phyloP scores from a whole-genome alignment of 805 yeast genomes.

The Candida multigemmis region DNA sequence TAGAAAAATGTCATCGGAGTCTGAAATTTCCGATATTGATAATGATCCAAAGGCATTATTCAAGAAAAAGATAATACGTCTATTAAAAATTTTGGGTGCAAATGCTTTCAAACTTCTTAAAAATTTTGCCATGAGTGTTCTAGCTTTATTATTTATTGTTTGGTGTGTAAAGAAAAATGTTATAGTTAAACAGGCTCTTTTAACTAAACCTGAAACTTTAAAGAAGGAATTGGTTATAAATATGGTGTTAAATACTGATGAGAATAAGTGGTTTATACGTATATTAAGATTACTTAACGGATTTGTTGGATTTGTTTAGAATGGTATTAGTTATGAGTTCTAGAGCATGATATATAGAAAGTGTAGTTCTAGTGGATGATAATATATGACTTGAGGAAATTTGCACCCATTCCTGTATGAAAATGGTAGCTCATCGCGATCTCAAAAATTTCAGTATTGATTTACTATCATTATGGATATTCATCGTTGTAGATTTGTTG shows the following conservation, averaged over 20 bases:
- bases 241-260: slow-evolving; percentile 32
- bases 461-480: slow-evolving; percentile 44
- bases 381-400: too few relatives aligned
- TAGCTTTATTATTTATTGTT: slow-evolving; percentile 28
- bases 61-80: slow-evolving; percentile 11
- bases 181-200: slow-evolving; percentile 27
- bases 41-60: slow-evolving; percentile 11
- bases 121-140: slow-evolving; percentile 24
- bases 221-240: slow-evolving; percentile 30
- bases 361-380: too few relatives aligned
- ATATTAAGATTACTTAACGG: slow-evolving; percentile 25
- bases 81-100: slow-evolving; percentile 18
- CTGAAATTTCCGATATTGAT: slow-evolving; percentile 8
- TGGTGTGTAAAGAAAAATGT: slow-evolving; percentile 36
- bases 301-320: slow-evolving; percentile 31
- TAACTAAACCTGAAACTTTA: slow-evolving; percentile 16
- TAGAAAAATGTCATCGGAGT: slow-evolving; percentile 4
- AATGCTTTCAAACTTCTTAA: slow-evolving; percentile 18
- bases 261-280: slow-evolving; percentile 36
- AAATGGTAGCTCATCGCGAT: neutral
- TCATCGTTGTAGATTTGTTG: slow-evolving; percentile 89
- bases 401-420: neutral
- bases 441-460: slow-evolving; percentile 5
- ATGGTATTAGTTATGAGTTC: neutral
- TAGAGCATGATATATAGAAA: neutral